Percentiles rank a stretch among this genome's conserved stretches.
Evolutionary conservation across 495 filamentous ascomycete genomes (phyloP).

Genomic region (Eremomyces bilateralis): DNA sequence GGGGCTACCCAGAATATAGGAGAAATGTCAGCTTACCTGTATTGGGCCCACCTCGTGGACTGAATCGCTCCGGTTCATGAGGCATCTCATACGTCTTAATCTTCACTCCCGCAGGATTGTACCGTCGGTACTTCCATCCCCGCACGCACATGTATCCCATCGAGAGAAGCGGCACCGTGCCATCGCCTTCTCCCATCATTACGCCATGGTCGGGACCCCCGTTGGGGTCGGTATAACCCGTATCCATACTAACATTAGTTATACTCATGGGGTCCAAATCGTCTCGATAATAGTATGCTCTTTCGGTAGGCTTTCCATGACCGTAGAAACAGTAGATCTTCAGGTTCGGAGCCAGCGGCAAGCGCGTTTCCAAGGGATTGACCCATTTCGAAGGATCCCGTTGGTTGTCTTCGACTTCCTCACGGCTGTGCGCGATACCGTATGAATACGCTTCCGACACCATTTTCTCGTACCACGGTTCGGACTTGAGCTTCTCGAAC

Average conservation of each 20-base stretch:
- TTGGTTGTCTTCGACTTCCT: constrained; percentile 76
- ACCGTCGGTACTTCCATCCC: constrained; percentile 83
- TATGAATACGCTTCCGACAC: constrained; percentile 60
- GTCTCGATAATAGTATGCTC: constrained; percentile 74
- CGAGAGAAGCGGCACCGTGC: constrained; percentile 75
- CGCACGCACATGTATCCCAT: constrained; percentile 90
- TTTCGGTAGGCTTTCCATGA: constrained; percentile 74
- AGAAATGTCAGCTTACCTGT: constrained; percentile 31
- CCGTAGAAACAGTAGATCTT: constrained; percentile 99
- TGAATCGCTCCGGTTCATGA: constrained; percentile 85
- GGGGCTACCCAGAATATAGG: background rate
- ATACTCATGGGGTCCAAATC: constrained; percentile 41
- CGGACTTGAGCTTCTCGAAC: constrained; percentile 46
- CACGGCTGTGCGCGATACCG: constrained; percentile 60
- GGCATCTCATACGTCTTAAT: constrained; percentile 86
- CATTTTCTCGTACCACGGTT: constrained; percentile 65
- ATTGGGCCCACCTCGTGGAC: constrained; percentile 78
- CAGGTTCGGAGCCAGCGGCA: constrained; percentile 72
- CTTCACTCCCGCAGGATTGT: constrained; percentile 65
- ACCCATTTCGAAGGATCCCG: constrained; percentile 68
- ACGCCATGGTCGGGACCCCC: constrained; percentile 63
- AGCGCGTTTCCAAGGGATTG: constrained; percentile 77
- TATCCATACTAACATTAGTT: constrained; percentile 83
- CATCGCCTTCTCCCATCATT: constrained; percentile 82
- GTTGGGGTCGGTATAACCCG: constrained; percentile 34